Evolutionary conservation across 2,329 filamentous ascomycete species (phyloP).

Genomic region (Pseudogymnoascus sp.): DNA sequence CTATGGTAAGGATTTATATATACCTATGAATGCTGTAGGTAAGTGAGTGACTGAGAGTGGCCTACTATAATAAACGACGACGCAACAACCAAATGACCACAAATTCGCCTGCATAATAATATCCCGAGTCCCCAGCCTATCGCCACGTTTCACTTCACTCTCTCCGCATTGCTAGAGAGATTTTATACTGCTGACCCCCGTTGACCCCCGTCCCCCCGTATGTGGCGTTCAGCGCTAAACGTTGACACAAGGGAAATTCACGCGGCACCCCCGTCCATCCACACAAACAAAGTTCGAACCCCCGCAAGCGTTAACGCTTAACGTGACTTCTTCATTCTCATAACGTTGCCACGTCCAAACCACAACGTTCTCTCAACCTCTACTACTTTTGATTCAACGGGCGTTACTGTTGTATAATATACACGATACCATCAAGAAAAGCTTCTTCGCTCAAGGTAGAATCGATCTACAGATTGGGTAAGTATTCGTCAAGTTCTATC

Average conservation of each 20-base stretch:
- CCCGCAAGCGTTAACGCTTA: neutral
- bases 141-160: too few species aligned
- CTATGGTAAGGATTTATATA: neutral
- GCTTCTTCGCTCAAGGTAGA: conserved; percentile 1
- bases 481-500: neutral
- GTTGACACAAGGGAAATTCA: neutral
- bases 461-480: neutral
- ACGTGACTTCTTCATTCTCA: neutral
- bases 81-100: neutral
- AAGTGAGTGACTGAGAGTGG: neutral
- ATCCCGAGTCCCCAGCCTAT: neutral
- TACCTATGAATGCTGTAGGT: neutral
- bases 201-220: neutral
- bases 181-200: neutral
- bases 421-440: neutral
- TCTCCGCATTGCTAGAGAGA: neutral
- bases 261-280: neutral
- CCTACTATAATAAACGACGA: neutral
- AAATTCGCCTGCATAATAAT: neutral
- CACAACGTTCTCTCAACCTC: neutral
- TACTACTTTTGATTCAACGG: neutral
- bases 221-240: neutral
- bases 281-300: neutral
- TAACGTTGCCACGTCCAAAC: neutral
- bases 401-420: neutral